Base-by-base conservation (phyloP, 2,329 filamentous ascomycete genomes). In the Botrytis sinoallii region DNA sequence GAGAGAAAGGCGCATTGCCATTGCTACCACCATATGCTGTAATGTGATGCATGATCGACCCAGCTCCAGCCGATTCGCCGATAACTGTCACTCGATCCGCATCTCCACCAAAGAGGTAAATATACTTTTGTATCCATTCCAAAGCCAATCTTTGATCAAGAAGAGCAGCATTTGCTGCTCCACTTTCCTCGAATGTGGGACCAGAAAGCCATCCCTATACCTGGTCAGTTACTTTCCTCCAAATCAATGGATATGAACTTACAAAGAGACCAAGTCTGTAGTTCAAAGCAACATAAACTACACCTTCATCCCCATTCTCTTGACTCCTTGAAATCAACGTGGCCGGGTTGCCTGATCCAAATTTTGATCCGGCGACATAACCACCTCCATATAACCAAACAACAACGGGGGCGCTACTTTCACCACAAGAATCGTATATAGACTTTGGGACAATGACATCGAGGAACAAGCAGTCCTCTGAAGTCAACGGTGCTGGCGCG, bases 61-160 rank as follows among this genome's bases (percentile, higher is more conserved):
- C 86, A 12, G 82, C 87, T 42, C 87, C 87, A 14, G 87, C 86
- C 25, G 84, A 86, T 74, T 86, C 81, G 9, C 86, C 86, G 29
- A 87, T 82, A 22, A 88, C 82, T 0, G 86, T 88, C 55, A 89
- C 84, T 22, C 83, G 82, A 4, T 82, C 79, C 4, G 84, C 80
- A 77, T 89, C 85, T 20, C 88, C 88, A 16, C 88, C 88, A 76
- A 90, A 90, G 18, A 84, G 79, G 76, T 85, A 81, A 71, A 89
- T 88, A 74, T 88, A 82, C 59, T 85, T 78, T 71, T 87, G 84
- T 4, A 90, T 83, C 88, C 88, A 91, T 76, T 89, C 82, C 12
- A 91, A 81, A 38, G 87, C 87, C 29, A 88, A 82, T 20, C 86
- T 83, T 77, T 90, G 88, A 74, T 90, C 88, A 72, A 85, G 82